Conservation (phyloP, 768 basidiomycete species). For the Termitomyces sp. region DNA sequence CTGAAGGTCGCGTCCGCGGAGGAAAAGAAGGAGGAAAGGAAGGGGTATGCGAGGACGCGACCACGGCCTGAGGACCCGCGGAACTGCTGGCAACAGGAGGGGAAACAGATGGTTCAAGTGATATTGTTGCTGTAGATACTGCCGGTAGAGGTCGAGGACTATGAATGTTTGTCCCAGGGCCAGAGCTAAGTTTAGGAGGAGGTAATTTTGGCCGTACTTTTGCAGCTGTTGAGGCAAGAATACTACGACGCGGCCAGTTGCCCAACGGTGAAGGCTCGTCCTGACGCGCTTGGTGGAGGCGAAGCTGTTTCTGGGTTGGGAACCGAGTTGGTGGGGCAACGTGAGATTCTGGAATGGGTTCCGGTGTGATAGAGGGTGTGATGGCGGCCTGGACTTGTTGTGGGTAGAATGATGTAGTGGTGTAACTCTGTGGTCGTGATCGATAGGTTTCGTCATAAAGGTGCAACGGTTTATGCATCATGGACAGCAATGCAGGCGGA, state of each 20-base stretch:
- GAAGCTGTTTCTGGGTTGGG: constrained; percentile 19
- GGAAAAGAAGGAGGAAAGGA: constrained; percentile 18
- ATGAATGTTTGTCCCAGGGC: background rate
- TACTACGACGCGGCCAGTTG: constrained; percentile 47
- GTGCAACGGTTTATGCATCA: constrained; percentile 11
- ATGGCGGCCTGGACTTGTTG: constrained; percentile 22
- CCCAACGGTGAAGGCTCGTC: constrained; percentile 45
- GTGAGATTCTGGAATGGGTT: background rate
- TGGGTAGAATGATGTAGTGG: constrained; percentile 30
- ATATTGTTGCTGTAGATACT: background rate
- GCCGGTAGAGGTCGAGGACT: background rate
- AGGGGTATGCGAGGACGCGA: background rate
- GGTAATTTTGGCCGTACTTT: constrained; percentile 30
- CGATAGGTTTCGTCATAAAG: constrained; percentile 7
- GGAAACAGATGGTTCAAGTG: background rate
- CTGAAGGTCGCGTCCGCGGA: constrained; percentile 29
- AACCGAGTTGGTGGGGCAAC: background rate
- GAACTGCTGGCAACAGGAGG: background rate
- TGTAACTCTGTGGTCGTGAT: constrained; percentile 9
- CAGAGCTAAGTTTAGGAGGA: too few relatives aligned
- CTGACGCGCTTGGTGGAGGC: constrained; percentile 21
- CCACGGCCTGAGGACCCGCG: background rate
- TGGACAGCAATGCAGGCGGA: constrained; percentile 8
- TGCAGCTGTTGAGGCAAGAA: constrained; percentile 33
- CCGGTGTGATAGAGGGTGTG: constrained; percentile 3